Evolutionary conservation across 1,139 yeast genomes (phyloP), one percentile per base, ranked within the genome.

Genomic region (Debaryomyces udenii): DNA sequence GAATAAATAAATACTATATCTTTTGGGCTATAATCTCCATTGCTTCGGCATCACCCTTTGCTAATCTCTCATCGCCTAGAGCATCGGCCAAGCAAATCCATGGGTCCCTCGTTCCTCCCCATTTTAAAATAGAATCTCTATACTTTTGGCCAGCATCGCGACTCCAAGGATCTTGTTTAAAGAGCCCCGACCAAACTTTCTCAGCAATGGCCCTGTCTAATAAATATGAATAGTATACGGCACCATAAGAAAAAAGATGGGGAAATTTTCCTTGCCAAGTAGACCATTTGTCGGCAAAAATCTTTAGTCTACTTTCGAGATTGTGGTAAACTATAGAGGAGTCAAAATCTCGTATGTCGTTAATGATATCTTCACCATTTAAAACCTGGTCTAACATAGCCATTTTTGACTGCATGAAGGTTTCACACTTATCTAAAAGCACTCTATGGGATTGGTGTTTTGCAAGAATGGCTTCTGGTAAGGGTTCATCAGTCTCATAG

Each of bases 201-300:
- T 89, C 83, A 0, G 99, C 97, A 50, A 93, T 88, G 3, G 96
- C 96, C 37, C 98, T 71, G 64, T 93, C 99, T 47, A 94, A 76
- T 45, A 93, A 65, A 61, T 94, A 93, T 31, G 96, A 86, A 65
- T 94, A 93, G 61, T 93, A 93, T 0, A 93, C 89, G 0, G 97
- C 88, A 0, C 99, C 99, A 58, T 93, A 93, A 1, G 96, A 90
- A 51, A 86, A 88, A 38, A 94, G 68, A 60, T 93, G 99, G 1
- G 96, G 96, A 62, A 93, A 91, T 58, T 84, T 89, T 1, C 96
- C 96, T 44, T 90, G 96, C 96, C 98, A 91, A 20, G 83, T 82
- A 1, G 95, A 83, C 56, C 76, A 69, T 14, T 69, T 64, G 55
- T 86, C 94, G 2, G 80, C 76, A 50, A 84, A 76, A 2, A 83